A percentile compares a stretch with the other conserved stretches of the same genome.
Evolutionary conservation across 768 basidiomycete genomes (phyloP).

Genomic region (Podaxis sp.): DNA sequence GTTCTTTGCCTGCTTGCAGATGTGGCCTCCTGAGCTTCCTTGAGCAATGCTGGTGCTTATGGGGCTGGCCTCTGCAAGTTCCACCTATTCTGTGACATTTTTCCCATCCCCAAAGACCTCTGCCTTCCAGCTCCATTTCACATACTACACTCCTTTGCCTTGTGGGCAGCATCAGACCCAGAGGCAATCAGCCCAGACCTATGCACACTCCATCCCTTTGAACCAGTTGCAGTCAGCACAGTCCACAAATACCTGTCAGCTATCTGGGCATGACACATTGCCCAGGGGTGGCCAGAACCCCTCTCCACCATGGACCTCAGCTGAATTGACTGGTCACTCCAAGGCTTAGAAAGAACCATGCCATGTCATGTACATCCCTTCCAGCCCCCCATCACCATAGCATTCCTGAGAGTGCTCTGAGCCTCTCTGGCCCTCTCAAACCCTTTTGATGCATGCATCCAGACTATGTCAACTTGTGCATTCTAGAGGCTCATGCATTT

Average conservation of each 20-base stretch:
- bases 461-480: constrained; percentile 34
- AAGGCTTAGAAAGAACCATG: constrained; percentile 26
- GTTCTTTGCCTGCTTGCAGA: constrained; percentile 4
- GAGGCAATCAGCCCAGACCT: constrained; percentile 9
- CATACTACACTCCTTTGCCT: constrained; percentile 32
- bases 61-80: constrained; percentile 25
- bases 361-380: constrained; percentile 21
- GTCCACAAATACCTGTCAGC: constrained; percentile 35
- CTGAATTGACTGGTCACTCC: constrained; percentile 28
- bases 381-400: constrained; percentile 32
- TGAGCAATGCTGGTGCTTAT: constrained; percentile 16
- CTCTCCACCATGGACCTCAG: constrained; percentile 24
- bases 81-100: constrained; percentile 28
- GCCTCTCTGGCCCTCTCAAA: constrained; percentile 21
- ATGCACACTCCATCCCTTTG: constrained; percentile 22
- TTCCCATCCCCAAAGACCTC: constrained; percentile 26
- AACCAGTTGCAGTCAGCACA: constrained; percentile 26
- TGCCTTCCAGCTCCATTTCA: constrained; percentile 27
- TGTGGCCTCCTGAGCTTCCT: background rate
- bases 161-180: constrained; percentile 36
- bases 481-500: constrained; percentile 42
- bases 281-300: constrained; percentile 38
- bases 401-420: constrained; percentile 28
- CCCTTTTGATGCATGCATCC: constrained; percentile 40
- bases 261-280: constrained; percentile 37